Percentiles rank a stretch among this genome's conserved stretches.
Conservation (phyloP, 768 basidiomycete genomes). For the Pulveroboletus sp. region DNA sequence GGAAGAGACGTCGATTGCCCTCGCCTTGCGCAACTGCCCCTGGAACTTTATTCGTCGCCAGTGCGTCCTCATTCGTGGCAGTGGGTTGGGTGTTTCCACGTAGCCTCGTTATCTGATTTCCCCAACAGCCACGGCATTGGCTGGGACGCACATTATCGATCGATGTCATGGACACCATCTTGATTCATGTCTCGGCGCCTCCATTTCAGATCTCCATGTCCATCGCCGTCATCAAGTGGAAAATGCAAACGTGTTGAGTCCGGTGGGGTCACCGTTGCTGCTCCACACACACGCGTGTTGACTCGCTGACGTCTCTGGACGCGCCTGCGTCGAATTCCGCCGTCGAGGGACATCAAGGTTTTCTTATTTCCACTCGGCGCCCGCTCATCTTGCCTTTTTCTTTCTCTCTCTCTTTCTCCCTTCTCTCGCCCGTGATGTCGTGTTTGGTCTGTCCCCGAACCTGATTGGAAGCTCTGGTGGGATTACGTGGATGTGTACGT, state of each 20-base stretch:
- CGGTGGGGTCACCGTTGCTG: no score
- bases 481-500: conserved; percentile 35
- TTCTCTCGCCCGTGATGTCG: background rate
- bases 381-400: conserved; percentile 10
- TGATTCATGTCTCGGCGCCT: conserved; percentile 42
- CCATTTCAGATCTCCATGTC: conserved; percentile 60
- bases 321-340: conserved; percentile 46
- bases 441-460: conserved; percentile 25
- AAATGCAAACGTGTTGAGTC: no score
- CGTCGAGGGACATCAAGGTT: conserved; percentile 33
- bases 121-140: conserved; percentile 30
- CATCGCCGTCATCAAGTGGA: no score
- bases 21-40: conserved; percentile 9
- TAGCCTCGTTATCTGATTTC: conserved; percentile 6
- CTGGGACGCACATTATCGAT: conserved; percentile 45
- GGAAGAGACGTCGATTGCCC: conserved; percentile 13
- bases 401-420: background rate
- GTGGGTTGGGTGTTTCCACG: conserved; percentile 25
- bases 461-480: conserved; percentile 29
- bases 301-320: conserved; percentile 55
- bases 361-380: conserved; percentile 20
- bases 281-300: conserved; percentile 51
- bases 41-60: conserved; percentile 26
- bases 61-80: conserved; percentile 40
- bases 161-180: conserved; percentile 35